Conservation (phyloP, 257 asterid genomes). For the Buddleja alternifolia region DNA sequence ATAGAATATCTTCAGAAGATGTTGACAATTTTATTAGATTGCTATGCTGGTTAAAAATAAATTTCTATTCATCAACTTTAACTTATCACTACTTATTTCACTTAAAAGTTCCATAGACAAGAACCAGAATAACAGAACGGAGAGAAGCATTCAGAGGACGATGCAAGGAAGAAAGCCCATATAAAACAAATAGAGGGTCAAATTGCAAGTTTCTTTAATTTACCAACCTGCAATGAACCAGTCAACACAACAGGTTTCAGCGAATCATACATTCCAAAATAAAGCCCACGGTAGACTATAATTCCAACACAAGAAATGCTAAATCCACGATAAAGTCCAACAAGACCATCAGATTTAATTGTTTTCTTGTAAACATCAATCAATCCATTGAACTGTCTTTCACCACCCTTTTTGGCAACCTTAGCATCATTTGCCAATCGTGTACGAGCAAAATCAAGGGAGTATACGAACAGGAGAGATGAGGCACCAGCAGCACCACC, state of each 20-base stretch:
- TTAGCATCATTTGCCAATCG: slow-evolving; percentile 74
- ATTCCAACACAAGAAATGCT: slow-evolving; percentile 74
- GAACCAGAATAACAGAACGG: not conserved
- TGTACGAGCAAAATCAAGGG: slow-evolving; percentile 76
- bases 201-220: not conserved
- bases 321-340: slow-evolving; percentile 84
- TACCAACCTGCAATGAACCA: slow-evolving; percentile 58
- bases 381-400: slow-evolving; percentile 77
- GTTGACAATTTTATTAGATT: not conserved
- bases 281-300: slow-evolving; percentile 79
- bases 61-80: not conserved
- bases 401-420: slow-evolving; percentile 76
- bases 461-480: slow-evolving; percentile 65
- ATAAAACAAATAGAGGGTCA: not conserved
- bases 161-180: not conserved
- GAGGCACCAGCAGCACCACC: slow-evolving; percentile 84
- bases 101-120: not conserved
- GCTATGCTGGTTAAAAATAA: not conserved
- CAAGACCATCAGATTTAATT: slow-evolving; percentile 59
- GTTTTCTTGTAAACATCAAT: slow-evolving; percentile 77
- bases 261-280: slow-evolving; percentile 85
- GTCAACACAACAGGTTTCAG: slow-evolving; percentile 68
- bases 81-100: not conserved
- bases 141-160: not conserved
- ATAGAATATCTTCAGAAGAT: not conserved